Base-by-base conservation (phyloP, 164 flowering plant genomes). In the Piper betle region DNA sequence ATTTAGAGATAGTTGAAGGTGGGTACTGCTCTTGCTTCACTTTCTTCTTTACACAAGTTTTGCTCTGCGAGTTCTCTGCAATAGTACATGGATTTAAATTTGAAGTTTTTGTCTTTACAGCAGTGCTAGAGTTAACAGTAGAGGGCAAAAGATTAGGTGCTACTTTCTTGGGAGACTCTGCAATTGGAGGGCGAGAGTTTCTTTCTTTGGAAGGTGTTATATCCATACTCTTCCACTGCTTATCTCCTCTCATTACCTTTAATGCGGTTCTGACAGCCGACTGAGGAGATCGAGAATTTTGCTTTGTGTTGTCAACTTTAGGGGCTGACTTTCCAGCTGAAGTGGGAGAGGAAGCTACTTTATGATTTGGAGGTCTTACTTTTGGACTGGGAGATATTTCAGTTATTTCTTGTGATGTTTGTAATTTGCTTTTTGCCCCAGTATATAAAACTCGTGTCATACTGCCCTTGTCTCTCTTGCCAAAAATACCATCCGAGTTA, bases 361-460 rank as follows among this genome's bases (percentile, higher is more conserved):
- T 68, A 19, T 70, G 67, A n/a, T 71, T 56, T 37, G 61, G 61
- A 53, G 66, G 48, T 59, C 64, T 70, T 46, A 61, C 53, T 57
- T 40, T 54, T 5, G 71, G 60, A 37, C 39, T 46, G 60, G 73
- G 69, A 52, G 50, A 13, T 40, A 71, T 67, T 65, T 65, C 70
- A 58, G 67, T 39, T n/a, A 48, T 52, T 72, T 76, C 73, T 53
- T 64, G 76, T 55, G 67, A 66, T 58, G 72, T 59, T 54, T 50
- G 57, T 10, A 71, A 58, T 52, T 65, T 37, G 12, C 55, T 59
- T 39, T 38, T 69, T 70, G 78, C 89, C 37, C 89, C 87, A n/a
- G 83, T 78, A 69, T 78, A 77, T 8, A 86, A 83, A 57, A 83
- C 73, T 70, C 85, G 86, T 59, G 81, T 65, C 43, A 78, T 62